phyloP scores from a whole-genome alignment of 2,329 filamentous ascomycete species.

The Nothophoma quercina region DNA sequence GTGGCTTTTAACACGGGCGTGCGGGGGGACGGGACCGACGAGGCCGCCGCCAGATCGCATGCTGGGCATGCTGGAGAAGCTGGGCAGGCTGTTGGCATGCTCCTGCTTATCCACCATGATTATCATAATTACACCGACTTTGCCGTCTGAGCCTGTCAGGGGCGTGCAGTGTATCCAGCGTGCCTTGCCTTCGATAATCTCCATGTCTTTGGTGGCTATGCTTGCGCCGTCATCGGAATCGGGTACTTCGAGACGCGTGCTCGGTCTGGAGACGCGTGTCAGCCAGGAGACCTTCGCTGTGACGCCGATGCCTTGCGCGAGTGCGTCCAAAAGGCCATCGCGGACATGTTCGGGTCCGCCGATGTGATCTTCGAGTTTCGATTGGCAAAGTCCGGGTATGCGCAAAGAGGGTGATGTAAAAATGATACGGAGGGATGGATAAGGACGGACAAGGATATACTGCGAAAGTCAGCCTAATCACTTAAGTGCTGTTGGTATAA shows the following conservation, averaged over 20 bases:
- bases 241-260: not conserved
- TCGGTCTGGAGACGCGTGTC: constrained; percentile 3
- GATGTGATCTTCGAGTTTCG: constrained; percentile 54
- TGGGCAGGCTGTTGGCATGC: not conserved
- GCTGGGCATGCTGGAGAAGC: not conserved
- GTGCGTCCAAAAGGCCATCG: constrained; percentile 62
- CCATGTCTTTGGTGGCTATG: not conserved
- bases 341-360: constrained; percentile 59
- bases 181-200: constrained; percentile 59
- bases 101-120: constrained; percentile 71
- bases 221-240: constrained; percentile 13
- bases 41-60: not conserved
- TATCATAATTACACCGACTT: constrained; percentile 78
- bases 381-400: constrained; percentile 55
- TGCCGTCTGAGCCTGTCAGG: constrained; percentile 68
- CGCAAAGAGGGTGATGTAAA: constrained; percentile 57
- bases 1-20: not conserved
- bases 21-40: not conserved
- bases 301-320: constrained; percentile 72
- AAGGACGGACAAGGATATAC: constrained; percentile 57
- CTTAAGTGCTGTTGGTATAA: not conserved
- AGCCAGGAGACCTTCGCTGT: constrained; percentile 76
- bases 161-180: constrained; percentile 81
- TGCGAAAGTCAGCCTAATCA: constrained; percentile 23
- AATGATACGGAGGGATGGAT: constrained; percentile 55